Percentiles rank a stretch among this genome's conserved stretches.
phyloP scores from a whole-genome alignment of 768 basidiomycete genomes.

The Tulasnella sp. region DNA sequence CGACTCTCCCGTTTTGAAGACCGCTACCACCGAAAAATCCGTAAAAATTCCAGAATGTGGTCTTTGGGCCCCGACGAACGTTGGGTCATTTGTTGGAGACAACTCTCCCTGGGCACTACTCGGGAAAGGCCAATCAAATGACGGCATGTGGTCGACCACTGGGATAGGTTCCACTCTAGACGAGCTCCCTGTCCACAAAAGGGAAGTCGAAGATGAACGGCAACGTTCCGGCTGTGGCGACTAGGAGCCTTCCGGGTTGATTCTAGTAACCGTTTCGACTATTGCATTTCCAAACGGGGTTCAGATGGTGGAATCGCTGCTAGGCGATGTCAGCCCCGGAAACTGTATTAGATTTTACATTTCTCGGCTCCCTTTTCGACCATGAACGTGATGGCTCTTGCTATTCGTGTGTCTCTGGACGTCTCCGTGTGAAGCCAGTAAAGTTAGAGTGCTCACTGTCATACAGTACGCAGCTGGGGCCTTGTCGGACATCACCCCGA shows the following conservation, averaged over 20 bases:
- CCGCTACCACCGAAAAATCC: neutral
- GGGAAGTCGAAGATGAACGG: neutral
- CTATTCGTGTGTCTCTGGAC: neutral
- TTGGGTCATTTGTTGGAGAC: neutral
- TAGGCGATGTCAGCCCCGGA: neutral
- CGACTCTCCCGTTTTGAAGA: neutral
- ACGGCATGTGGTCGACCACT: neutral
- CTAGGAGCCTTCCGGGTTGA: neutral
- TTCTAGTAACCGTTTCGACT: neutral
- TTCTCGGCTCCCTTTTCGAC: neutral
- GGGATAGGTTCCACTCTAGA: neutral
- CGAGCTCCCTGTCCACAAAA: neutral
- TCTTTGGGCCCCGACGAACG: neutral
- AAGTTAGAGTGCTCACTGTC: neutral
- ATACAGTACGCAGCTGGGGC: neutral
- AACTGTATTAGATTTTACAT: neutral
- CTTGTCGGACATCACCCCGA: neutral
- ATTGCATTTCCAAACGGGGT: neutral
- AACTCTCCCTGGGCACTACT: neutral
- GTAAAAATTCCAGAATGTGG: neutral
- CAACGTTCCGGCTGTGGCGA: neutral
- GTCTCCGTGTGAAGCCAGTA: too few relatives aligned
- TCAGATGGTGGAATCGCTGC: neutral
- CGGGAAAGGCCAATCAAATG: slow-evolving; percentile 2
- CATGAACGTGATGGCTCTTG: neutral